Evolutionary conservation across 192 early-diverging fungal genomes (phyloP).

Genomic region (Backusella sp.): DNA sequence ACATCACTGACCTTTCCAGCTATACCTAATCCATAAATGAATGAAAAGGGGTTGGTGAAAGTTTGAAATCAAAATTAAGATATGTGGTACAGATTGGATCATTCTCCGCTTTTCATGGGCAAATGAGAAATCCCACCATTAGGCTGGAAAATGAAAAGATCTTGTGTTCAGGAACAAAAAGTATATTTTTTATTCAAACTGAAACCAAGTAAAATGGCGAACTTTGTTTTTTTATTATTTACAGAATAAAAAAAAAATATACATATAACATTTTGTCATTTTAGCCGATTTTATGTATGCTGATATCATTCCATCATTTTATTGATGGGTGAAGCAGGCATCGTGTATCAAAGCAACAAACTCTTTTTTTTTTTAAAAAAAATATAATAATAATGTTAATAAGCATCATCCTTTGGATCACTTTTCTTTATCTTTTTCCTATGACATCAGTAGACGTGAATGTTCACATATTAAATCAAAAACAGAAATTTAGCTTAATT

Average conservation of each 20-base stretch:
- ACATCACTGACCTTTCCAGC: too few species aligned
- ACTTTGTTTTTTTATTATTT: too few species aligned
- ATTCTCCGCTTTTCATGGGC: background rate
- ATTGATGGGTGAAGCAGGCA: too few species aligned
- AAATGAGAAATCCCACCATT: background rate
- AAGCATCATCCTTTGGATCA: background rate
- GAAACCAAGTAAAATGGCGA: background rate
- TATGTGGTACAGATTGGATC: background rate
- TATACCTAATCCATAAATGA: too few species aligned
- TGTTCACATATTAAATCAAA: background rate
- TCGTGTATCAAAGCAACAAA: background rate
- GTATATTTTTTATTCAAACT: background rate
- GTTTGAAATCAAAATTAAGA: background rate
- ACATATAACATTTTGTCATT: background rate
- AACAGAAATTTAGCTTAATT: background rate
- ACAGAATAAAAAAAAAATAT: too few species aligned
- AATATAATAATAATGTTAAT: background rate
- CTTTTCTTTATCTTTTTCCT: background rate
- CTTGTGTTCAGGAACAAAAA: background rate
- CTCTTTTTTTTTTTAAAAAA: background rate
- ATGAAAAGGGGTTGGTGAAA: background rate
- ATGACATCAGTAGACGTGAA: background rate
- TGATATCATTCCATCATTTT: background rate
- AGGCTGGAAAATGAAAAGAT: background rate
- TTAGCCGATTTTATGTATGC: background rate